Evolutionary conservation across 805 yeast species (phyloP).

Genomic region (Metschnikowia matae): DNA sequence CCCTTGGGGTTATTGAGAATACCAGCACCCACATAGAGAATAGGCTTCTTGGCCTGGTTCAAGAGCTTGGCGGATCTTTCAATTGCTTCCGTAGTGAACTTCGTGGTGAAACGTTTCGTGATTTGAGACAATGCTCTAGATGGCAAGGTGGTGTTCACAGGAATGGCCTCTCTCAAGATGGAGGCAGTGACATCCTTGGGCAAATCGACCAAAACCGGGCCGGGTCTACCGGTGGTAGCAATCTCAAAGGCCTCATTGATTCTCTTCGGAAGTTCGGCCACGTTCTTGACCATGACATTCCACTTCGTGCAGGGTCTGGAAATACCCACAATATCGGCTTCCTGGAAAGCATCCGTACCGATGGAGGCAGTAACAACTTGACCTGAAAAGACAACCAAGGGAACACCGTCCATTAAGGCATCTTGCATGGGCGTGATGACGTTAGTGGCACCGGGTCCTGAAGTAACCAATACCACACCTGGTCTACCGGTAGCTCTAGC

Average conservation of each 20-base stretch:
- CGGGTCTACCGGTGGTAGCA: slow-evolving; percentile 94
- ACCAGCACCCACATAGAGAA: slow-evolving; percentile 92
- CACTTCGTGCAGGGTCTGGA: slow-evolving; percentile 97
- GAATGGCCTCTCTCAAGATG: slow-evolving; percentile 79
- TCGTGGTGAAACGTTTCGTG: slow-evolving; percentile 65
- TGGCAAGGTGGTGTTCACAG: slow-evolving; percentile 73
- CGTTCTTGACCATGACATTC: slow-evolving; percentile 97
- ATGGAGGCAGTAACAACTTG: slow-evolving; percentile 95
- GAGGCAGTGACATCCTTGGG: slow-evolving; percentile 98
- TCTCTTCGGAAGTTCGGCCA: slow-evolving; percentile 90
- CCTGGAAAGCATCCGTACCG: slow-evolving; percentile 99
- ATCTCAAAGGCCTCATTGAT: slow-evolving; percentile 98
- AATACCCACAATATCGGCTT: slow-evolving; percentile 96
- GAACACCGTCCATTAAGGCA: slow-evolving; percentile 95
- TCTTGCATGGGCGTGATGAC: slow-evolving; percentile 98
- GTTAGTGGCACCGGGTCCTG: slow-evolving; percentile 99
- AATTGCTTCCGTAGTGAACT: slow-evolving; percentile 71
- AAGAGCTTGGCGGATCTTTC: slow-evolving; percentile 72
- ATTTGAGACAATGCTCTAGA: slow-evolving; percentile 64
- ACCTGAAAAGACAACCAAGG: slow-evolving; percentile 93
- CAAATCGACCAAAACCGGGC: slow-evolving; percentile 95
- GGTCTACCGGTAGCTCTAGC: slow-evolving; percentile 95
- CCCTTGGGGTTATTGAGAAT: slow-evolving; percentile 75
- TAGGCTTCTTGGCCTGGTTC: slow-evolving; percentile 80
- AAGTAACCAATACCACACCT: slow-evolving; percentile 97